These are phyloP conservation scores for Mycena indigotica DNA, from an alignment of 768 basidiomycete species.

Conservation along the genomic window DNA sequence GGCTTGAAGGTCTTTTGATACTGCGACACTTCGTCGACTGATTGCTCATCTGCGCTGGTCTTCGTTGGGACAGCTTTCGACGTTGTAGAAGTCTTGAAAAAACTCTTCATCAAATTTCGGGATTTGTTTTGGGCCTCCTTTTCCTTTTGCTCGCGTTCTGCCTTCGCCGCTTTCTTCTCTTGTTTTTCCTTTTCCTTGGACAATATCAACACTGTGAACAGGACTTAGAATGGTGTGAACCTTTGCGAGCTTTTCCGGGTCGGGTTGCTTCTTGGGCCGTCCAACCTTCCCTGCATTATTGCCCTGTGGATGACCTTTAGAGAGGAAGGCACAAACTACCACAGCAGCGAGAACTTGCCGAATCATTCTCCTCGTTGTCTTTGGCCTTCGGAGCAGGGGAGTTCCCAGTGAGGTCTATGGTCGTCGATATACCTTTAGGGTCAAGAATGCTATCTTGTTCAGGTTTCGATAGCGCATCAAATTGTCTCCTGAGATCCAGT, in stretches of 20 bases:
- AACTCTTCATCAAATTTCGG: constrained; percentile 72
- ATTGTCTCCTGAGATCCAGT: constrained; percentile 52
- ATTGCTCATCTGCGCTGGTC: constrained; percentile 23
- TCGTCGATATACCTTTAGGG: constrained; percentile 35
- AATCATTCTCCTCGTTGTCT: constrained; percentile 42
- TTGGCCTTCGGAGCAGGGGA: constrained; percentile 32
- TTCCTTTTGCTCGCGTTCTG: constrained; percentile 71
- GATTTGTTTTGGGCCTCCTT: constrained; percentile 74
- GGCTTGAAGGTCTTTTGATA: constrained; percentile 79
- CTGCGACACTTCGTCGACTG: constrained; percentile 51
- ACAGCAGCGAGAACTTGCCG: constrained; percentile 29
- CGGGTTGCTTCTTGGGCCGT: constrained; percentile 53
- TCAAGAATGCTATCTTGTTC: constrained; percentile 61
- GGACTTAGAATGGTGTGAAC: constrained; percentile 31
- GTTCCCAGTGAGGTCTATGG: constrained; percentile 30
- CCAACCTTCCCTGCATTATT: constrained; percentile 25
- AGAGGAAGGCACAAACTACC: constrained; percentile 14
- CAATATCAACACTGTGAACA: background rate
- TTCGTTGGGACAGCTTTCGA: constrained; percentile 29
- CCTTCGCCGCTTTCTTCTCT: constrained; percentile 69
- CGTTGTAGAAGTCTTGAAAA: constrained; percentile 70
- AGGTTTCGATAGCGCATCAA: constrained; percentile 57
- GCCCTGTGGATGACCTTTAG: background rate
- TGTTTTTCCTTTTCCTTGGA: constrained; percentile 66
- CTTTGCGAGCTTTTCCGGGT: constrained; percentile 63